Evolutionary conservation across 1,284 basidiomycete species (phyloP).

Genomic region (Malassezia pachydermatis): DNA sequence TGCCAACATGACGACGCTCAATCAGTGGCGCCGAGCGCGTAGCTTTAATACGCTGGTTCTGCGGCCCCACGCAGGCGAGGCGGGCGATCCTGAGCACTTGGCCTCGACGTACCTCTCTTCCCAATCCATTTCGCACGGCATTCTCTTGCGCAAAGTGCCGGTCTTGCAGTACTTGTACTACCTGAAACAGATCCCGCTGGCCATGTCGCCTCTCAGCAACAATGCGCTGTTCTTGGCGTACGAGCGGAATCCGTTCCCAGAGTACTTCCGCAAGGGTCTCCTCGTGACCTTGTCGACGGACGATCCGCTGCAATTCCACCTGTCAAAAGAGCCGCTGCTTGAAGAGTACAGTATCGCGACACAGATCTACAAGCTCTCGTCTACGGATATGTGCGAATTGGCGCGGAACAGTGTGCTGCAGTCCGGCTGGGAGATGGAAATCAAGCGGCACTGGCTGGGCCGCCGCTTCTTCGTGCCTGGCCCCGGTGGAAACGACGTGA

Average conservation of each 20-base stretch:
- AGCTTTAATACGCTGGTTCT: constrained; percentile 94
- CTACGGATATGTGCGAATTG: constrained; percentile 63
- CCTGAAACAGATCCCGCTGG: constrained; percentile 53
- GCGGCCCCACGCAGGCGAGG: constrained; percentile 93
- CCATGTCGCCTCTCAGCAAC: constrained; percentile 96
- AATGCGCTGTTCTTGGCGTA: constrained; percentile 95
- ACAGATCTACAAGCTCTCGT: constrained; percentile 47
- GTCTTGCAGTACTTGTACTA: constrained; percentile 69
- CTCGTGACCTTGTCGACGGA: constrained; percentile 96
- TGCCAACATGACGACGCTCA: constrained; percentile 87
- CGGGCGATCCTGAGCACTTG: constrained; percentile 94
- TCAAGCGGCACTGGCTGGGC: constrained; percentile 81
- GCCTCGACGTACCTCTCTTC: constrained; percentile 90
- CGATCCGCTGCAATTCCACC: constrained; percentile 58
- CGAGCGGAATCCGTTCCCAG: constrained; percentile 90
- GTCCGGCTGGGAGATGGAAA: constrained; percentile 96
- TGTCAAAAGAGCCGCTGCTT: constrained; percentile 64
- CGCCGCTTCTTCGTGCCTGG: constrained; percentile 63
- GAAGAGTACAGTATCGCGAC: constrained; percentile 98
- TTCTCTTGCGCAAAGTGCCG: constrained; percentile 90
- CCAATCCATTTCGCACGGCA: constrained; percentile 97
- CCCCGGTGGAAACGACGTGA: constrained; percentile 38
- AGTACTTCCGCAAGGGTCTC: constrained; percentile 90
- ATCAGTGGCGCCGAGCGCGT: constrained; percentile 72
- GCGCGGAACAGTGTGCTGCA: constrained; percentile 93